Percentiles rank a stretch among this genome's conserved stretches.
Conservation (phyloP, 176 grass and related monocot genomes). For the Musa itinerans region DNA sequence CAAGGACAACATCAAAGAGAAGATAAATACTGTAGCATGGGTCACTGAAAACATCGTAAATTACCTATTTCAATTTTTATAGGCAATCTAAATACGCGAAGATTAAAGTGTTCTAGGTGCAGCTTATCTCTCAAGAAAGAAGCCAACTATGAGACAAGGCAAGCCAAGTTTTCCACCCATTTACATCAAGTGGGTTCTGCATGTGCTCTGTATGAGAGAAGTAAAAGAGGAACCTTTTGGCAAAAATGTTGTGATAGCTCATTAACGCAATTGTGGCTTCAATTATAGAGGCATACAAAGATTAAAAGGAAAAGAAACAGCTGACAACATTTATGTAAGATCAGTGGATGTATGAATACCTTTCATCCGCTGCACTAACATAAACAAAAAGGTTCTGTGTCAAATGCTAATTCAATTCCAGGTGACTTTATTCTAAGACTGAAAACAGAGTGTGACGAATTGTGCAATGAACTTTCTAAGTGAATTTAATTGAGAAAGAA, state of each 20-base stretch:
- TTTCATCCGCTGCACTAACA: no score
- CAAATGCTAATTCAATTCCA: neutral
- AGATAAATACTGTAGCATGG: neutral
- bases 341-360: no score
- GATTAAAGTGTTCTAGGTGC: neutral
- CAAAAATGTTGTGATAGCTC: no score
- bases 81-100: neutral
- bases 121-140: neutral
- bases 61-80: neutral
- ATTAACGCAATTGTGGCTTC: no score
- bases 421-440: neutral
- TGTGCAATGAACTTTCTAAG: neutral
- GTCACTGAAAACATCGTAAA: neutral
- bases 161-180: neutral
- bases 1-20: no score
- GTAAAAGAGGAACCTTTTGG: no score
- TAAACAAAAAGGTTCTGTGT: neutral
- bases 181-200: neutral
- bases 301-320: no score
- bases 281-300: no score
- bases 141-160: neutral
- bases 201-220: no score
- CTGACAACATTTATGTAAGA: no score
- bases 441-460: neutral
- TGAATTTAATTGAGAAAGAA: neutral